Percentiles rank a stretch among this genome's conserved stretches.
Conservation (phyloP, 176 grass and related monocot species). For the Puccinellia tenuiflora region DNA sequence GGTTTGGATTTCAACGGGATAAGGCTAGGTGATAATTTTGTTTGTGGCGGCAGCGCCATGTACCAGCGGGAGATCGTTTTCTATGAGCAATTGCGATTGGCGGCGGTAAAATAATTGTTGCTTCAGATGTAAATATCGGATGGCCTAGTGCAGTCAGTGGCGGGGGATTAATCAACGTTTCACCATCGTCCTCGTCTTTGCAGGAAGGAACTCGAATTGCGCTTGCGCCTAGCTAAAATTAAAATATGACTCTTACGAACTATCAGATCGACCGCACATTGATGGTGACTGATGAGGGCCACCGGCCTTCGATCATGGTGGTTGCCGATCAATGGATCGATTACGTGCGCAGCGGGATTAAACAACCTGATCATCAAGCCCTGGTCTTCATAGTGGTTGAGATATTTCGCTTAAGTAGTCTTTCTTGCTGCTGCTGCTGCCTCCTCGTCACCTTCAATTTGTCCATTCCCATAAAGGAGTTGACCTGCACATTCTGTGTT, state of each 20-base stretch:
- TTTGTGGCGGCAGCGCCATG: too few relatives aligned
- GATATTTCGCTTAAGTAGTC: neutral
- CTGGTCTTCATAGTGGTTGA: neutral
- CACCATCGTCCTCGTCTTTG: too few relatives aligned
- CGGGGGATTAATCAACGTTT: too few relatives aligned
- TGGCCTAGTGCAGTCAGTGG: too few relatives aligned
- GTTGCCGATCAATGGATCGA: constrained; percentile 4
- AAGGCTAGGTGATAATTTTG: neutral
- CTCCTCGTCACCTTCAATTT: neutral
- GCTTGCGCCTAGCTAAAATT: too few relatives aligned
- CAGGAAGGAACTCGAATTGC: too few relatives aligned
- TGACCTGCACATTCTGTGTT: neutral
- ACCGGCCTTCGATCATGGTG: too few relatives aligned
- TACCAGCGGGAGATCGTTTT: neutral
- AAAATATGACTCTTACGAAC: neutral
- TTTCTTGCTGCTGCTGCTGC: neutral
- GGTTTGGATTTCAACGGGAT: neutral
- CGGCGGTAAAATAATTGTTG: neutral
- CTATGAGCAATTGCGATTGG: neutral
- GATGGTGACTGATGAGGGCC: neutral
- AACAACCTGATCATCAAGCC: neutral
- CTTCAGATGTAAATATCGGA: too few relatives aligned
- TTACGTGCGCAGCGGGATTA: constrained; percentile 5
- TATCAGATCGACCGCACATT: neutral
- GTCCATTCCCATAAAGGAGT: neutral